Base-by-base conservation (phyloP, 768 basidiomycete genomes). In the Boletales sp. region DNA sequence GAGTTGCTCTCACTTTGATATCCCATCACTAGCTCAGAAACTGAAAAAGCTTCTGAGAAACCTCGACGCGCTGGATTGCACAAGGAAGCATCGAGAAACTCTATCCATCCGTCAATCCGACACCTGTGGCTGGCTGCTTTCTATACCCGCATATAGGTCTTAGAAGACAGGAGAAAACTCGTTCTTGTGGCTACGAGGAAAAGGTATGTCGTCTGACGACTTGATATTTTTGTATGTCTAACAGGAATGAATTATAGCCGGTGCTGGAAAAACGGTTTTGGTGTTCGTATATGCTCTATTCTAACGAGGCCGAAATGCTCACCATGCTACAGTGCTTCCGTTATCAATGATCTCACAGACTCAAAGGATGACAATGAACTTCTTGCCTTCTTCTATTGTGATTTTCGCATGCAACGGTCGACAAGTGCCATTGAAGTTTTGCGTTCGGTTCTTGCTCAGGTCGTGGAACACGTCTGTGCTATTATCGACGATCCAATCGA, bases 381-480 rank as follows among this genome's bases (percentile, higher is more conserved):
- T 7, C 9, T 60, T 17, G 48, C 25, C 0, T 60, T 48, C 19
- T 64, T 65, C 40, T 65, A 63, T 46, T 65, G 63, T 5, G 58
- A 64, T 41, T 65, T 65, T 35, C 48, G 46, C 6, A 40, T 19
- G 1, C 18, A 8, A 5, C 21, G 39, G 2, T 57, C 56, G 2
- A 60, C 49, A 2, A 48, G 46, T 9, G 46, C 53, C 8, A 35
- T 57, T 1, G 56, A 53, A 17, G 48, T 63, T 12, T 44, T 60
- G 39, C 54, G 56, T 6, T 60, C 61, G 3, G 19, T 65, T 19
- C 54, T 63, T 8, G n/a, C 48, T 0, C 63, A 65, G 53, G 11
- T 63, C 2, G n/a, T 18, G 1, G 11, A 8, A 2, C 38, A 21
- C 0, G 25, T 50, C 32, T 47, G 35, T 4, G 21, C 6, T 3